Base-by-base conservation (phyloP, 2,329 filamentous ascomycete genomes). In the Periconia sp. region DNA sequence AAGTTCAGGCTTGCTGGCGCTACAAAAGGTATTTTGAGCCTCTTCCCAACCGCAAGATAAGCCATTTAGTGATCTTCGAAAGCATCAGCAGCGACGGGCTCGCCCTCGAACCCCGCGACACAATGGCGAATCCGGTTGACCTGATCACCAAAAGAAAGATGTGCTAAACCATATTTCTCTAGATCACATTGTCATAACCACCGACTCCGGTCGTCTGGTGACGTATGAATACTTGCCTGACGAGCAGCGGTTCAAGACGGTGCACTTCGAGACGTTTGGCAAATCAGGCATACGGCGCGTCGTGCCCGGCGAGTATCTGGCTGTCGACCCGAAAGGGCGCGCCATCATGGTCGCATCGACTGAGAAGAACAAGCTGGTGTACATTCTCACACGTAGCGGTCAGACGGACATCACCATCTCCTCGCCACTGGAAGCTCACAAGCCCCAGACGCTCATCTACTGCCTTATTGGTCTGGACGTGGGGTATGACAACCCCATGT, bases 361-460 rank as follows among this genome's bases (percentile, higher is more conserved):
- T 51, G 95, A 99, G 78, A 99, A 99, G 83, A 99, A 97, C 79
- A 99, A 99, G 79, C 88, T 99, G 52, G 94, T 99, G 63, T 99
- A 99, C 76, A 93, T 99, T 67, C 82, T 99, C 63, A 97, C 97
- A 75, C 88, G 95, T 61, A 96, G 96, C 76, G 85, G 92, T 2
- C 91, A 97, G 75, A 92, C 92, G 17, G 91, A 96, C 74, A 85
- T 99, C 65, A 95, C 92, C 41, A 99, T 99, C 47, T 99, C 94
- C 6, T 99, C 94, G 14, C 94, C 94, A 0, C 82, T 99, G 17
- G 95, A 99, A 76, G 95, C 94, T 1, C 93, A 99, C 76, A 96
- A 94, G 74, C 86, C 91, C 13, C 91, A 93, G 56, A 93, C 93
- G 1, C 77, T 99, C 47, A 92, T 97, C 20, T 91, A 96, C 63